Percentiles rank a stretch among this genome's conserved stretches.
Conservation (phyloP, 2,329 filamentous ascomycete genomes). For the Malbranchea zuffiana region DNA sequence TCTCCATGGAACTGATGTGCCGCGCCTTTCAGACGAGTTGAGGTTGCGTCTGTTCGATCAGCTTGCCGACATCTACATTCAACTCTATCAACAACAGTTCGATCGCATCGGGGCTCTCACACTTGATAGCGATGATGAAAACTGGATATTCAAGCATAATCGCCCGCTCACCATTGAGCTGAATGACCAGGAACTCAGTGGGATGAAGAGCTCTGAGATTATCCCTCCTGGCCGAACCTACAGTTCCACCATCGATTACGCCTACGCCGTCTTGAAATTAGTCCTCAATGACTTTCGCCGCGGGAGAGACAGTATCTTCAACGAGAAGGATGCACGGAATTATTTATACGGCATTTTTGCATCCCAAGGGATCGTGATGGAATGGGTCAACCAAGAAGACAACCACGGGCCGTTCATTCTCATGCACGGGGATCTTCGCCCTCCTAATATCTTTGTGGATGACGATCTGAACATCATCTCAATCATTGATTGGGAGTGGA, state of each 20-base stretch:
- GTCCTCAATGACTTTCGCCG: constrained; percentile 9
- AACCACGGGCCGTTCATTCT: constrained; percentile 12
- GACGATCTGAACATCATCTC: constrained; percentile 6
- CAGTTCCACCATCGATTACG: constrained; percentile 7
- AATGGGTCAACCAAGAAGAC: constrained; percentile 9
- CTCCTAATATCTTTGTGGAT: constrained; percentile 10
- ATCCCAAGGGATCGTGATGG: constrained; percentile 8
- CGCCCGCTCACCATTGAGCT: constrained; percentile 4
- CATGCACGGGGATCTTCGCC: constrained; percentile 11
- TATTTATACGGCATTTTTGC: constrained; percentile 10
- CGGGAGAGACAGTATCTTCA: constrained; percentile 2
- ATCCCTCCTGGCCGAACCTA: constrained; percentile 4
- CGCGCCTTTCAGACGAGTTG: background rate
- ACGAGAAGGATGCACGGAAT: constrained; percentile 9
- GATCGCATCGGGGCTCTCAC: constrained; percentile 9
- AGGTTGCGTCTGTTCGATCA: constrained; percentile 1
- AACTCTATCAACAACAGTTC: constrained; percentile 9
- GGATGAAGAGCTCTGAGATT: background rate
- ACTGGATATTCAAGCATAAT: constrained; percentile 9
- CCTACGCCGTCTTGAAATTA: constrained; percentile 3
- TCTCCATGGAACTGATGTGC: background rate
- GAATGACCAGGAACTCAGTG: constrained; percentile 9
- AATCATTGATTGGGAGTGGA: constrained; percentile 9
- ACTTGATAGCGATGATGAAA: constrained; percentile 6
- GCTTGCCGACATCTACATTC: constrained; percentile 5